These are phyloP conservation scores for Ophiocordyceps australis DNA, from an alignment of 2,329 filamentous ascomycete species.

Conservation along the genomic window DNA sequence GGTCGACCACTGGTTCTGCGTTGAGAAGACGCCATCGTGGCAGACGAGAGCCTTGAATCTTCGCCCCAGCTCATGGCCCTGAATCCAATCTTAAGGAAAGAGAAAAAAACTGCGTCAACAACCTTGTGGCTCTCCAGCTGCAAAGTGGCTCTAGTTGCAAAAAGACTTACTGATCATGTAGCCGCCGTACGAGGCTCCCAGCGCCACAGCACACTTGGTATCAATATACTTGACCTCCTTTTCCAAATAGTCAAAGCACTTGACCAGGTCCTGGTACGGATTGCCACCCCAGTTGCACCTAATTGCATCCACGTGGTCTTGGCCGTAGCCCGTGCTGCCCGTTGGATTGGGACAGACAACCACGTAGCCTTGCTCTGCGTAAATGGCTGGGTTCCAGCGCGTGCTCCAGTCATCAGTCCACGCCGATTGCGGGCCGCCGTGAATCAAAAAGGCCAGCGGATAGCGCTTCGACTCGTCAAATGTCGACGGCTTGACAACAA, in stretches of 20 bases:
- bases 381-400: conserved; percentile 73
- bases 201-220: conserved; percentile 47
- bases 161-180: conserved; percentile 50
- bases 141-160: neutral
- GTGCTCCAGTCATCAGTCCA: conserved; percentile 65
- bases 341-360: conserved; percentile 71
- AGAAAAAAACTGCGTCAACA: no score
- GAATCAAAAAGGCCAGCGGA: conserved; percentile 62
- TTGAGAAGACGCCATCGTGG: conserved; percentile 74
- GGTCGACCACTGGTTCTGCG: conserved; percentile 42
- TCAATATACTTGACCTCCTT: conserved; percentile 51
- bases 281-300: conserved; percentile 66
- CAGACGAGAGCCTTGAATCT: conserved; percentile 78
- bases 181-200: conserved; percentile 60
- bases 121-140: no score
- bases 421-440: conserved; percentile 66
- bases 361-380: conserved; percentile 76
- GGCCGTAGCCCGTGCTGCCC: conserved; percentile 67
- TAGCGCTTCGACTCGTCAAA: conserved; percentile 59
- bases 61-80: conserved; percentile 66
- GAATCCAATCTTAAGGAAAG: conserved; percentile 82
- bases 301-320: conserved; percentile 61
- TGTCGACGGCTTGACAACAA: conserved; percentile 43
- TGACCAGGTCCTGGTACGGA: conserved; percentile 69
- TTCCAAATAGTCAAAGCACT: conserved; percentile 58